Conservation (phyloP, 768 basidiomycete species). For the Panaeolus cyanescens region DNA sequence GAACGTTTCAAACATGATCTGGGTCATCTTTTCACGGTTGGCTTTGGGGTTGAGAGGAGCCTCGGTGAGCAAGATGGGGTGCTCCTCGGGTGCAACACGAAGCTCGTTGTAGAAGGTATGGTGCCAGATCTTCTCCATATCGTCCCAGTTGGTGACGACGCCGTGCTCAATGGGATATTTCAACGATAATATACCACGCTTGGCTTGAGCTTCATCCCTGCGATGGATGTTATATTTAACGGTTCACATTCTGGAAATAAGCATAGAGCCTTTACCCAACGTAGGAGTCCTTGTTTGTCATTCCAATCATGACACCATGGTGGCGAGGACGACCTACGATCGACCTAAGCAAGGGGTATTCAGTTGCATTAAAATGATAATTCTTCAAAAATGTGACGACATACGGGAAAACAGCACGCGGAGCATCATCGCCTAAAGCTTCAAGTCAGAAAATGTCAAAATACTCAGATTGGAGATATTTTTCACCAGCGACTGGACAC, state of each 20-base stretch:
- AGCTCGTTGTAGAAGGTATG: constrained; percentile 90
- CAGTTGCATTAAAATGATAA: constrained; percentile 34
- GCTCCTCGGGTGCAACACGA: constrained; percentile 88
- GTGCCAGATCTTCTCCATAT: constrained; percentile 97
- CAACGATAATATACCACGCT: constrained; percentile 90
- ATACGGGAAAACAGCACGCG: constrained; percentile 92
- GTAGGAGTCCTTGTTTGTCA: constrained; percentile 95
- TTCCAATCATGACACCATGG: constrained; percentile 94
- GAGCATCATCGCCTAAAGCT: constrained; percentile 82
- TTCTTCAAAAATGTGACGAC: constrained; percentile 30
- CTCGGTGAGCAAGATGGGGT: constrained; percentile 88
- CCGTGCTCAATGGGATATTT: constrained; percentile 94
- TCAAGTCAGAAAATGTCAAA: constrained; percentile 27
- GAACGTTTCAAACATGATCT: constrained; percentile 94
- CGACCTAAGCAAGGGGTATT: constrained; percentile 48
- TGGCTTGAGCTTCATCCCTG: constrained; percentile 31
- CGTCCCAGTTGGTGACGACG: constrained; percentile 95
- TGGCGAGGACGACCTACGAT: constrained; percentile 94
- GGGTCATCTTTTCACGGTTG: constrained; percentile 87
- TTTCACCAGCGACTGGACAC: constrained; percentile 61
- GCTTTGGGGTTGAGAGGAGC: constrained; percentile 87
- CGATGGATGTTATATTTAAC: not conserved
- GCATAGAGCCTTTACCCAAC: constrained; percentile 63
- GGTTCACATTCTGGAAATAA: not conserved
- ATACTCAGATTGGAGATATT: constrained; percentile 13